Evolutionary conservation across 805 yeast species (phyloP).

Genomic region (Kodamaea hsintzibuensis): DNA sequence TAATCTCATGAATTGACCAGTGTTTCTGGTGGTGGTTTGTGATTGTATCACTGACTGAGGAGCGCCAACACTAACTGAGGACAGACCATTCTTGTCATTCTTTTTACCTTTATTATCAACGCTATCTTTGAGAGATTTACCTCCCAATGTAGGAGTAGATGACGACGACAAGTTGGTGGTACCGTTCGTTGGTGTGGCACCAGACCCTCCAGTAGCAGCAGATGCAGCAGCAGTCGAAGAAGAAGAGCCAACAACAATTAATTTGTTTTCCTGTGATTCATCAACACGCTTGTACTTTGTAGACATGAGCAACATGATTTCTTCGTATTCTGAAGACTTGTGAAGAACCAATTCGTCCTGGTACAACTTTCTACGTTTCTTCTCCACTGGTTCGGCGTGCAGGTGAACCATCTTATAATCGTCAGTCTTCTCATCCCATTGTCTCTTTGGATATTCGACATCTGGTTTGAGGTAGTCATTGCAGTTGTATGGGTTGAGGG

Average conservation of each 20-base stretch:
- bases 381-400: slow-evolving; percentile 36
- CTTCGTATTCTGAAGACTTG: slow-evolving; percentile 82
- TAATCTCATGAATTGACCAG: slow-evolving; percentile 78
- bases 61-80: slow-evolving; percentile 18
- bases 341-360: slow-evolving; percentile 52
- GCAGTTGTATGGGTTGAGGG: slow-evolving; percentile 62
- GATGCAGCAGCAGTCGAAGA: slow-evolving; percentile 23
- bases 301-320: slow-evolving; percentile 64
- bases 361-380: slow-evolving; percentile 37
- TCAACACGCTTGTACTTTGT: slow-evolving; percentile 40
- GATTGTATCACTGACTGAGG: slow-evolving; percentile 8
- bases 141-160: slow-evolving; percentile 17
- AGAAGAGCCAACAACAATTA: slow-evolving; percentile 40
- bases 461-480: slow-evolving; percentile 52
- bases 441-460: slow-evolving; percentile 47
- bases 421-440: slow-evolving; percentile 36
- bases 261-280: slow-evolving; percentile 36
- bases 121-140: slow-evolving; percentile 17
- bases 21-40: slow-evolving; percentile 29
- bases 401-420: slow-evolving; percentile 29
- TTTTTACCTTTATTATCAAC: slow-evolving; percentile 31
- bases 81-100: slow-evolving; percentile 16
- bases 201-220: slow-evolving; percentile 10
- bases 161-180: slow-evolving; percentile 18
- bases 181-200: slow-evolving; percentile 7